These are phyloP conservation scores for Austroboletus novae-zelandiae DNA, from an alignment of 1,284 basidiomycete species.

Conservation along the genomic window DNA sequence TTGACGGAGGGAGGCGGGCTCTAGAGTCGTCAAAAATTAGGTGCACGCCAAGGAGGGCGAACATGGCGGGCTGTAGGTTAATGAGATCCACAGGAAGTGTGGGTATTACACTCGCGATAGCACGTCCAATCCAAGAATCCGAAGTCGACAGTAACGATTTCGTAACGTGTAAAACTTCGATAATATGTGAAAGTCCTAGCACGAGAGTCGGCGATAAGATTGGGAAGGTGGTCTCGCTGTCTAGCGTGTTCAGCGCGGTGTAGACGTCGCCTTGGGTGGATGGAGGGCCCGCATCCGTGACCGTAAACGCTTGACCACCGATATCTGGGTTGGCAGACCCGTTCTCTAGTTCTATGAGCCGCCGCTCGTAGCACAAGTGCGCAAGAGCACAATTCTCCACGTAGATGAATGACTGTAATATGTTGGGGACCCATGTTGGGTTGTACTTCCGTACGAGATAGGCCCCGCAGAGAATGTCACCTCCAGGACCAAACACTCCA, in stretches of 20 bases:
- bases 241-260: slow-evolving; percentile 45
- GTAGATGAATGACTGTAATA: slow-evolving; percentile 62
- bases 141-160: slow-evolving; percentile 38
- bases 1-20: slow-evolving; percentile 52
- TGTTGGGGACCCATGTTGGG: slow-evolving; percentile 57
- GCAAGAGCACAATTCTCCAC: slow-evolving; percentile 73
- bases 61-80: slow-evolving; percentile 68
- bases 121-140: slow-evolving; percentile 29
- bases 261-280: slow-evolving; percentile 62
- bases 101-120: slow-evolving; percentile 44
- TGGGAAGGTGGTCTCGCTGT: slow-evolving; percentile 52
- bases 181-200: slow-evolving; percentile 49
- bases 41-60: slow-evolving; percentile 59
- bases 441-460: slow-evolving; percentile 59
- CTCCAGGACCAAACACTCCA: slow-evolving; percentile 69
- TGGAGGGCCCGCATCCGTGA: slow-evolving; percentile 62
- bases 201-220: slow-evolving; percentile 53
- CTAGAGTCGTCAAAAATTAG: slow-evolving; percentile 70
- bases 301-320: slow-evolving; percentile 63
- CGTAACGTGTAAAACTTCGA: slow-evolving; percentile 54
- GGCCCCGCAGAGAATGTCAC: slow-evolving; percentile 62
- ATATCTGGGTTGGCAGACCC: slow-evolving; percentile 55
- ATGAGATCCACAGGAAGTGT: slow-evolving; percentile 51
- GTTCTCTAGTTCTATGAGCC: slow-evolving; percentile 49
- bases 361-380: slow-evolving; percentile 68